Evolutionary conservation across 306 rosid species (phyloP), one percentile per base, ranked within the genome.

Genomic region (Malus sieversii): DNA sequence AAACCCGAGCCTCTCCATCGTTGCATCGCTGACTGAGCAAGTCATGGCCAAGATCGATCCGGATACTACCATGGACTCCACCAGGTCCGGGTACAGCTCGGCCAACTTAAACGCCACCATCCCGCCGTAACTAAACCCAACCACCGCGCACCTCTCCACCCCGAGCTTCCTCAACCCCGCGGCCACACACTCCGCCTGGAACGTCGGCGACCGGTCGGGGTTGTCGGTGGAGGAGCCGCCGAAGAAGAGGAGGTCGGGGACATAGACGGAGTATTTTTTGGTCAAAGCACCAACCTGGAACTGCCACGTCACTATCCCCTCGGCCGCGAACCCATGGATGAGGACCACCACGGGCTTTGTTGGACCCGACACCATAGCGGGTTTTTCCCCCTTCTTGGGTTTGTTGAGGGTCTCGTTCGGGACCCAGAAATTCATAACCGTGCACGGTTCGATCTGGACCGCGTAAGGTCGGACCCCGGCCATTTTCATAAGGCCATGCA

Each of bases 81-180:
- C 97, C 79, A 93, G 1, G 22, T 93, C 96, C 1, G 84, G 90
- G 23, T 73, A 79, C 73, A 75, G 44, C 83, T 88, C 91, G 0
- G 86, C 98, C 91, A 93, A 62, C 76, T 87, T 90, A 11, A 88
- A 93, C 20, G 84, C 96, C 77, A 93, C 97, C 85, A 86, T 82
- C 23, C 96, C 98, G 0, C 98, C 98, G 23, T 93, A 93, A 23
- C 93, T 87, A 16, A 93, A 91, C 79, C 98, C 98, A 23, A 91
- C 97, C 81, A 86, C 38, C 10, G 51, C 64, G 61, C 92, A 93
- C 22, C 80, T 79, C 70, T 93, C 96, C 79, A 93, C 91, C 60
- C 97, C 90, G 0, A 91, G 83, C 87, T 84, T 87, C 85, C 80
- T 74, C 14, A 93, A 65, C 70, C 84, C 98, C 19, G 4, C 33